Conservation (phyloP, 495 filamentous ascomycete species). For the Gamarada debralockiae region DNA sequence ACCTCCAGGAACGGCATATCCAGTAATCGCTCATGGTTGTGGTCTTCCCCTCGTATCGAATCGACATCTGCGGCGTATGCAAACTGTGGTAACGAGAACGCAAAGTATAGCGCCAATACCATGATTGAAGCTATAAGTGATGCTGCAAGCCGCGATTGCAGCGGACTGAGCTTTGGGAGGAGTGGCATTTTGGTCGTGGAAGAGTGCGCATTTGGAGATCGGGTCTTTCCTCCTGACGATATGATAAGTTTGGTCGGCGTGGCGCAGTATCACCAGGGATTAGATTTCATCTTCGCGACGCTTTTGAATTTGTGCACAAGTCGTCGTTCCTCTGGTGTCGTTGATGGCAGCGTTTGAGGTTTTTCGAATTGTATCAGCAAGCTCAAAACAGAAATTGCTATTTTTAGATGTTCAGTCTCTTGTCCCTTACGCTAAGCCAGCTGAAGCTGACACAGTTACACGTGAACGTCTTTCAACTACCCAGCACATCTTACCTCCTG, state of each 20-base stretch:
- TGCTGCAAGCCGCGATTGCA: conserved; percentile 68
- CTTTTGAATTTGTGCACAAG: neutral
- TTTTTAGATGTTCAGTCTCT: no score
- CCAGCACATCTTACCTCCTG: no score
- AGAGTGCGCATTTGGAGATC: conserved; percentile 14
- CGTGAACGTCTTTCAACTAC: no score
- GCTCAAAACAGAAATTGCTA: neutral
- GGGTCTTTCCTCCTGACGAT: neutral
- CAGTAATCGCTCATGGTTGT: conserved; percentile 42
- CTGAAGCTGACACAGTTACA: no score
- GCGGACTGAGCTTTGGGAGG: conserved; percentile 40
- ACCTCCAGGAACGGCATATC: conserved; percentile 26
- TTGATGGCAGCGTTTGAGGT: neutral
- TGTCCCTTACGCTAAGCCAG: no score
- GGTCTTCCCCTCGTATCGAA: conserved; percentile 35
- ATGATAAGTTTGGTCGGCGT: no score
- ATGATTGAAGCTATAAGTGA: conserved; percentile 53
- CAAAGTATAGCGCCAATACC: conserved; percentile 51
- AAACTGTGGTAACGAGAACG: conserved; percentile 49
- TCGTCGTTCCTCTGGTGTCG: neutral
- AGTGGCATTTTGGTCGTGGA: conserved; percentile 23
- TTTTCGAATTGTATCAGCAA: neutral
- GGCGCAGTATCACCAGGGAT: neutral
- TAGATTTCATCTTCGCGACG: neutral
- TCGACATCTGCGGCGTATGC: conserved; percentile 51